These are phyloP conservation scores for Aciculoconidium aculeatum DNA, from an alignment of 805 yeast genomes.

Conservation along the genomic window DNA sequence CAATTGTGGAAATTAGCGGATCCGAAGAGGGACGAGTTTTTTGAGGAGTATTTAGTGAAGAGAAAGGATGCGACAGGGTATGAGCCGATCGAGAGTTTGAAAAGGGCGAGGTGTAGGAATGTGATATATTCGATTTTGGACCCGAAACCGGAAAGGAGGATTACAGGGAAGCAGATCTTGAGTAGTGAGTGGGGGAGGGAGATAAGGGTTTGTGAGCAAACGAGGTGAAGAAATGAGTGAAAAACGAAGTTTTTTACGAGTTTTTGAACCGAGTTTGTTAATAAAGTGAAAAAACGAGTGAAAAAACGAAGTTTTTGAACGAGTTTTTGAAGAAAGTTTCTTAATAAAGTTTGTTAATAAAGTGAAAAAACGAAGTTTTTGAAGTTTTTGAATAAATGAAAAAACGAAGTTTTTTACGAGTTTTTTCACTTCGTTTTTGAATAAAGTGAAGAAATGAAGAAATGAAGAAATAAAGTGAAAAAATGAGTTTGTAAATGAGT, in stretches of 20 bases:
- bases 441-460: not conserved
- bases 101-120: slow-evolving; percentile 84
- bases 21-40: slow-evolving; percentile 71
- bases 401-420: too few species aligned
- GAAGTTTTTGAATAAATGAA: too few species aligned
- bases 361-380: too few species aligned
- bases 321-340: too few species aligned
- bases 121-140: slow-evolving; percentile 91
- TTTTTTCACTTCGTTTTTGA: too few species aligned
- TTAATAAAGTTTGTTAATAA: too few species aligned
- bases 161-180: slow-evolving; percentile 80
- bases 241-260: too few species aligned
- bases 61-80: slow-evolving; percentile 82
- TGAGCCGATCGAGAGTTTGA: slow-evolving; percentile 82
- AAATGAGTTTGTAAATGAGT: too few species aligned
- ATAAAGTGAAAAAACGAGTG: not conserved
- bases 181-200: slow-evolving; percentile 96
- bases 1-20: slow-evolving; percentile 88
- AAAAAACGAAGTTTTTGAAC: too few species aligned
- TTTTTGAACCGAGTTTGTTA: too few species aligned
- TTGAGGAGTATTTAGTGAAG: slow-evolving; percentile 63
- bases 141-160: slow-evolving; percentile 82
- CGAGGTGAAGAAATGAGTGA: not conserved
- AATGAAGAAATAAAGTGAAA: too few species aligned
- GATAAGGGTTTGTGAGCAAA: slow-evolving; percentile 59